Evolutionary conservation across 1,284 basidiomycete species (phyloP).

Genomic region (Naganishia liquefaciens): DNA sequence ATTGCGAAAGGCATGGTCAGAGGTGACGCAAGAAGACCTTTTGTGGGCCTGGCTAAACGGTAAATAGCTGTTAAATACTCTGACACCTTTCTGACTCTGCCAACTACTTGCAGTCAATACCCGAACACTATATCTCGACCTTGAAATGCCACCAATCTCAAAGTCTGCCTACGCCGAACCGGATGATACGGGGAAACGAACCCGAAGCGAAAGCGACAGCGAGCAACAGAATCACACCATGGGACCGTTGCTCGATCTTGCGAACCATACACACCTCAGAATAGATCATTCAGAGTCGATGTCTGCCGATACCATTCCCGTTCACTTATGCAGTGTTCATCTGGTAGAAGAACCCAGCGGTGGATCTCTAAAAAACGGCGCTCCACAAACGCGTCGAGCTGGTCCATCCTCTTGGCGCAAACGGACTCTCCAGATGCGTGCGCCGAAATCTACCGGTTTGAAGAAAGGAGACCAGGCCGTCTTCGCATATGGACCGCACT

Average conservation of each 20-base stretch:
- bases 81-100: conserved; percentile 20
- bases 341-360: conserved; percentile 1
- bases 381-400: background rate
- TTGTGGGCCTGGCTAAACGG: conserved; percentile 88
- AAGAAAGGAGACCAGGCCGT: conserved; percentile 64
- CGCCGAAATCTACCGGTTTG: conserved; percentile 57
- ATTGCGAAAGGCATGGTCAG: conserved; percentile 22
- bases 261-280: conserved; percentile 62
- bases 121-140: conserved; percentile 73
- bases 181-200: conserved; percentile 35
- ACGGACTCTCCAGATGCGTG: conserved; percentile 59
- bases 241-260: conserved; percentile 81
- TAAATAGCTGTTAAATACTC: conserved; percentile 43
- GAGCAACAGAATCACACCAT: conserved; percentile 70
- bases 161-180: conserved; percentile 40
- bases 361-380: conserved; percentile 34
- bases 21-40: conserved; percentile 56
- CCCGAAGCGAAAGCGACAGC: conserved; percentile 12
- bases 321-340: conserved; percentile 1
- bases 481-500: conserved; percentile 73
- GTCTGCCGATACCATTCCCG: background rate
- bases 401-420: conserved; percentile 5
- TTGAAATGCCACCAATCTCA: conserved; percentile 61
- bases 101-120: conserved; percentile 68
- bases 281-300: background rate